Evolutionary conservation across 352 stramenopile genomes (phyloP).

Genomic region (Globisporangium radiosum): DNA sequence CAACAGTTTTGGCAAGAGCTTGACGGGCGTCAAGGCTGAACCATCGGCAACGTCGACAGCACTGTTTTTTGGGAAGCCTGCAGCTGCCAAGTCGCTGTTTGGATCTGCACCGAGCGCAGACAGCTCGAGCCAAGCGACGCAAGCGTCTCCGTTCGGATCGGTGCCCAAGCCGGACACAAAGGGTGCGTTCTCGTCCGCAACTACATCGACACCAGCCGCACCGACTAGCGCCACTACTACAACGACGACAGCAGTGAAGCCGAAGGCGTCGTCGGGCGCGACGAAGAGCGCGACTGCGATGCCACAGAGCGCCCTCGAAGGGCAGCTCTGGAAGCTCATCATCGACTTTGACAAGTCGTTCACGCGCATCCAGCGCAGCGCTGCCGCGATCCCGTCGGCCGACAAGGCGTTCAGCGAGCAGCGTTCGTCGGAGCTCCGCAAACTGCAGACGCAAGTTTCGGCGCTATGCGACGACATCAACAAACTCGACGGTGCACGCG

Average conservation of each 20-base stretch:
- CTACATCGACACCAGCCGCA: conserved; percentile 3
- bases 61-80: conserved; percentile 4
- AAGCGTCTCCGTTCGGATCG: conserved; percentile 23
- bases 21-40: conserved; percentile 1
- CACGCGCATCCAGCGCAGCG: conserved; percentile 35
- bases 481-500: conserved; percentile 41
- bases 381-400: conserved; percentile 29
- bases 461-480: conserved; percentile 47
- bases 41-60: background rate
- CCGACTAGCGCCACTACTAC: background rate
- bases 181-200: conserved; percentile 26
- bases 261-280: conserved; percentile 2
- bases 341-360: conserved; percentile 61
- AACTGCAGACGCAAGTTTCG: conserved; percentile 30
- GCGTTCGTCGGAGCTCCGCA: conserved; percentile 21
- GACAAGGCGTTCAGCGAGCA: conserved; percentile 21
- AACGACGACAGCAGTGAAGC: background rate
- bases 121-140: conserved; percentile 7
- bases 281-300: conserved; percentile 13
- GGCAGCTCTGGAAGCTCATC: conserved; percentile 66
- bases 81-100: conserved; percentile 18
- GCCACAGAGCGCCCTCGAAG: conserved; percentile 43
- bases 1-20: conserved; percentile 9
- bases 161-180: conserved; percentile 16
- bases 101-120: conserved; percentile 1